Percentiles rank a stretch among this genome's conserved stretches.
Evolutionary conservation across 495 filamentous ascomycete species (phyloP).

Genomic region (Xylaria longipes): DNA sequence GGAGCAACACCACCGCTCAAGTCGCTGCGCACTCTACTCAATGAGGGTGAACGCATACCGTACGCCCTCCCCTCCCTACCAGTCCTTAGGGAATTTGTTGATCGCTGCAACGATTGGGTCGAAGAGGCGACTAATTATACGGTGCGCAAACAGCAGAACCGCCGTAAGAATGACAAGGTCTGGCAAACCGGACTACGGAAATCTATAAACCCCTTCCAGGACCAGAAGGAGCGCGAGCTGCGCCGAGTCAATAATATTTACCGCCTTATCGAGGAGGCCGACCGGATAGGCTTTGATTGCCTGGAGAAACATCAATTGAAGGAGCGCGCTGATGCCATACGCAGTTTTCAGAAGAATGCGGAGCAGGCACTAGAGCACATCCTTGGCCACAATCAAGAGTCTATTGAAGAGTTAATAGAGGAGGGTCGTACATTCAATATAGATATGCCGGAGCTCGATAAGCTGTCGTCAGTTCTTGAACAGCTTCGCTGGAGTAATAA

Average conservation of each 20-base stretch:
- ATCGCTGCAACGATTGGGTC: constrained; percentile 96
- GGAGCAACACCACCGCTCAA: constrained; percentile 86
- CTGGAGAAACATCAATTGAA: constrained; percentile 86
- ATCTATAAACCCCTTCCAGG: constrained; percentile 64
- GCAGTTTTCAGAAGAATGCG: constrained; percentile 82
- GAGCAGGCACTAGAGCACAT: constrained; percentile 67
- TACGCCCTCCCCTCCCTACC: constrained; percentile 87
- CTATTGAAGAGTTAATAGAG: constrained; percentile 90
- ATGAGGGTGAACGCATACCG: constrained; percentile 96
- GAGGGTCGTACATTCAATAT: constrained; percentile 88
- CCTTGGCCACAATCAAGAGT: constrained; percentile 63
- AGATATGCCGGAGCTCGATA: constrained; percentile 90
- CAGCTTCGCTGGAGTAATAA: constrained; percentile 90
- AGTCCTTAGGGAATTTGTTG: constrained; percentile 85
- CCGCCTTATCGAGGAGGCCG: constrained; percentile 81
- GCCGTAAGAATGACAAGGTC: constrained; percentile 93
- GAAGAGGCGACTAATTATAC: constrained; percentile 98
- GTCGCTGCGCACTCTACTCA: constrained; percentile 79
- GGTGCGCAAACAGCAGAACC: constrained; percentile 96
- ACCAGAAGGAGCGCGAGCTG: constrained; percentile 89
- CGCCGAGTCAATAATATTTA: constrained; percentile 90
- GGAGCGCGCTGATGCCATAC: constrained; percentile 87
- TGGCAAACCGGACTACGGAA: constrained; percentile 76
- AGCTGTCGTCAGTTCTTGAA: constrained; percentile 78
- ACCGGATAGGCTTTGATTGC: constrained; percentile 92